Base-by-base conservation (phyloP, 306 rosid genomes). In the Cyclanthera cordifolia region DNA sequence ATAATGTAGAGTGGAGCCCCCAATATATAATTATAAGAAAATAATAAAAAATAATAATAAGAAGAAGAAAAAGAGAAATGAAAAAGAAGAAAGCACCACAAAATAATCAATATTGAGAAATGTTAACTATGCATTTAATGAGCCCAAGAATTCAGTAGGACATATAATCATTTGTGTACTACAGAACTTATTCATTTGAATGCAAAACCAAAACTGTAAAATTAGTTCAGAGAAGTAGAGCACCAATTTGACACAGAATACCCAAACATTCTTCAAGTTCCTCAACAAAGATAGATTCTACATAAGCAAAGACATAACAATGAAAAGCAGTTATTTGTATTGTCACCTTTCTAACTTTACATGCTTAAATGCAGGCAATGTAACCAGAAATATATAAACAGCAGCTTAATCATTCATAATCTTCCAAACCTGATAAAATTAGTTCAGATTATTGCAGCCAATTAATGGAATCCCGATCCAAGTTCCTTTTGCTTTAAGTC, bases 401-500 rank as follows among this genome's bases (percentile, higher is more conserved):
- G 34, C 43, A 24, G 71, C 16, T 47, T 1, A 15, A 15, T 15
- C 23, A 47, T 66, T 49, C 71, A 66, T 47, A 46, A 66, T 37
- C 43, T 37, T 37, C 43, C 43, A 37, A 37, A 37, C 43, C 43
- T 37, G 43, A 37, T 37, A 6, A 37, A 37, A 37, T 10, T 60
- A 78, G 47, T 54, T 65, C 43, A 47, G 78, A 57, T 55, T 48
- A 72, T 60, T 25, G 37, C 39, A 48, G 72, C 51, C 58, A 72
- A 70, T 79, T 81, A 87, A 74, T 79, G 82, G 61, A 85, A 81
- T 73, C 82, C 71, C 12, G 79, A 41, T 15, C 77, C 75, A 71
- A 81, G 76, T 82, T 89, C 89, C 79, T 83, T 87, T 48, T 65
- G 82, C 82, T 84, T 91, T 50, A 91, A 72, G 71, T 91, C 92